Conservation (phyloP, 495 filamentous ascomycete species). For the Darksidea phi region DNA sequence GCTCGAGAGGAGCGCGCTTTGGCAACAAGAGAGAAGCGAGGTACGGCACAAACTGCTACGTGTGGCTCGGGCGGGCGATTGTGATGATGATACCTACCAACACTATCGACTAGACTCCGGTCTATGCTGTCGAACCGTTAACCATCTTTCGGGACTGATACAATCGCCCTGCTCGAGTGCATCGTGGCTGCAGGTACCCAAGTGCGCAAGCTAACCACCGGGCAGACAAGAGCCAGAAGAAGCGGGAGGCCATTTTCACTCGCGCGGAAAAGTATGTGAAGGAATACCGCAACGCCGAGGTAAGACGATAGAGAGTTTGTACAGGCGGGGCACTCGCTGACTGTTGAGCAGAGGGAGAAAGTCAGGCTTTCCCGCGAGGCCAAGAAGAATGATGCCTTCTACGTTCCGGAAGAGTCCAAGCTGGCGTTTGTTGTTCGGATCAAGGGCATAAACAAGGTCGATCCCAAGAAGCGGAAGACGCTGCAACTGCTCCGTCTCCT, state of each 20-base stretch:
- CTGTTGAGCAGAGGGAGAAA: constrained; percentile 70
- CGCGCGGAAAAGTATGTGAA: constrained; percentile 99
- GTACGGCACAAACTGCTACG: constrained; percentile 56
- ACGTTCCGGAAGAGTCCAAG: constrained; percentile 91
- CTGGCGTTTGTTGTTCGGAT: constrained; percentile 98
- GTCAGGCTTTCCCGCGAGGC: constrained; percentile 83
- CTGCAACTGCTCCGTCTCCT: constrained; percentile 97
- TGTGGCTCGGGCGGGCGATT: constrained; percentile 33
- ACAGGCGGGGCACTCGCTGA: not conserved
- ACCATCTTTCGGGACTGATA: constrained; percentile 99
- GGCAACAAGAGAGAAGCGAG: constrained; percentile 80
- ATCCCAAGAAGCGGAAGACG: constrained; percentile 99
- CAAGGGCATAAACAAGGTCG: constrained; percentile 99
- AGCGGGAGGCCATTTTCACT: constrained; percentile 98
- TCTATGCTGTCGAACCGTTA: constrained; percentile 96
- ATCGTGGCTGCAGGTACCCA: constrained; percentile 27
- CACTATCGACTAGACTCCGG: constrained; percentile 80
- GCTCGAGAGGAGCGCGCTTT: constrained; percentile 80
- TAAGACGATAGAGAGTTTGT: not conserved
- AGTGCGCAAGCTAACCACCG: constrained; percentile 35
- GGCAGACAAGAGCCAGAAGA: constrained; percentile 86
- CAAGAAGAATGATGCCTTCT: constrained; percentile 90
- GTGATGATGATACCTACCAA: constrained; percentile 71
- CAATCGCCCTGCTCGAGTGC: constrained; percentile 38
- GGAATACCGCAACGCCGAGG: constrained; percentile 93